Evolutionary conservation across 2,329 filamentous ascomycete species (phyloP).

Genomic region (Clathrospora elynae): DNA sequence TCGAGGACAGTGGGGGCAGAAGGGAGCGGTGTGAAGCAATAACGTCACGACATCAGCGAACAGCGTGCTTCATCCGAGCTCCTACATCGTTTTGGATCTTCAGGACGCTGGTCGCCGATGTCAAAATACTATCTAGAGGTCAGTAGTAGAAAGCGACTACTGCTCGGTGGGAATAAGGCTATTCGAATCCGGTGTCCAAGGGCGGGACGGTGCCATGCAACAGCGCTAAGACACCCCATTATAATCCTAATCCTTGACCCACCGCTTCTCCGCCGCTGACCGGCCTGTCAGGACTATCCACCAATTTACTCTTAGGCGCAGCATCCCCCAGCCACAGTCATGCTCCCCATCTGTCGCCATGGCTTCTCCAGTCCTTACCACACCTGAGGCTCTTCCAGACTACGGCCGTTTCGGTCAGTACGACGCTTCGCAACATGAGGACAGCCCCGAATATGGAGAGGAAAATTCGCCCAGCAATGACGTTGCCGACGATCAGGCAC

Average conservation of each 20-base stretch:
- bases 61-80: too few relatives aligned
- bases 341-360: conserved; percentile 42
- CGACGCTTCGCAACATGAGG: conserved; percentile 35
- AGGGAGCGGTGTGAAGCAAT: conserved; percentile 1
- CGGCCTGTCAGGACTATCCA: conserved; percentile 31
- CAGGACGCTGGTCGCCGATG: conserved; percentile 8
- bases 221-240: conserved; percentile 37
- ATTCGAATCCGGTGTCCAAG: conserved; percentile 35
- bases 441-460: conserved; percentile 39
- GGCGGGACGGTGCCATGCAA: conserved; percentile 38
- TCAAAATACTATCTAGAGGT: conserved; percentile 13
- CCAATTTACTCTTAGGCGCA: conserved; percentile 41
- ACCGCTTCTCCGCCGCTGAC: conserved; percentile 35
- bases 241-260: conserved; percentile 40
- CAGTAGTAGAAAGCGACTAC: conserved; percentile 30
- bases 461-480: conserved; percentile 43
- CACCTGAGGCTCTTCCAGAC: conserved; percentile 39
- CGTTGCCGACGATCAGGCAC: conserved; percentile 40
- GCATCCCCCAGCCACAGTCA: conserved; percentile 40
- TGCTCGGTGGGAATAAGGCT: conserved; percentile 35
- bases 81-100: too few relatives aligned
- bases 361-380: conserved; percentile 43
- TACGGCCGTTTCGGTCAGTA: conserved; percentile 33
- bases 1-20: conserved; percentile 13
- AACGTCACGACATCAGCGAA: too few relatives aligned